phyloP scores from a whole-genome alignment of 2,329 filamentous ascomycete species.

The Diaporthe amygdali region DNA sequence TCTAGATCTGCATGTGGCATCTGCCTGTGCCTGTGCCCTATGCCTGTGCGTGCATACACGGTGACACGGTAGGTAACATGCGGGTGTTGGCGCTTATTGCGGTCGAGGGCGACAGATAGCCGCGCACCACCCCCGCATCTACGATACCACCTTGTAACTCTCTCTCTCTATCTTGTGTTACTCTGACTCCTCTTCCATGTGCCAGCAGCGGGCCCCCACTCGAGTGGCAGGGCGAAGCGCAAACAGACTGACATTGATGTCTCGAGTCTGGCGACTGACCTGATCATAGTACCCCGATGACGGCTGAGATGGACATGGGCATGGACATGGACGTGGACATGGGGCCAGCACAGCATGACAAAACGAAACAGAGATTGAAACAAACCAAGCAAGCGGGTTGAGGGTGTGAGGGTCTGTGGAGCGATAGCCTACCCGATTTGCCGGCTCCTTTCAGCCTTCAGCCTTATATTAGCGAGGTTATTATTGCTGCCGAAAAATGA shows the following conservation, averaged over 20 bases:
- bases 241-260: neutral
- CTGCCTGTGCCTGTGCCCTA: neutral
- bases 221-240: neutral
- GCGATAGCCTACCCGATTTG: conserved; percentile 2
- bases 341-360: neutral
- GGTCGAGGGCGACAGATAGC: conserved; percentile 3
- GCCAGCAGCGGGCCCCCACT: neutral
- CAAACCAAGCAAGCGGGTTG: neutral
- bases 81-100: neutral
- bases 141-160: neutral
- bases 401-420: neutral
- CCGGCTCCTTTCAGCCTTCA: conserved; percentile 6
- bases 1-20: neutral
- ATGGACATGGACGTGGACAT: neutral
- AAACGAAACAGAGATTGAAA: conserved; percentile 14
- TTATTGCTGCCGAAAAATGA: neutral
- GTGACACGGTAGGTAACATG: too few species aligned
- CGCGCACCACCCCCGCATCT: neutral
- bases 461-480: conserved; percentile 11
- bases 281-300: neutral
- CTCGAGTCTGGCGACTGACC: neutral
- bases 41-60: neutral
- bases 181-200: neutral
- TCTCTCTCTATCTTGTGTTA: neutral
- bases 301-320: neutral